Percentiles rank a stretch among this genome's conserved stretches.
These are phyloP conservation scores for Pseudogymnoascus sp. DNA, from an alignment of 2,329 filamentous ascomycete genomes.

Conservation along the genomic window DNA sequence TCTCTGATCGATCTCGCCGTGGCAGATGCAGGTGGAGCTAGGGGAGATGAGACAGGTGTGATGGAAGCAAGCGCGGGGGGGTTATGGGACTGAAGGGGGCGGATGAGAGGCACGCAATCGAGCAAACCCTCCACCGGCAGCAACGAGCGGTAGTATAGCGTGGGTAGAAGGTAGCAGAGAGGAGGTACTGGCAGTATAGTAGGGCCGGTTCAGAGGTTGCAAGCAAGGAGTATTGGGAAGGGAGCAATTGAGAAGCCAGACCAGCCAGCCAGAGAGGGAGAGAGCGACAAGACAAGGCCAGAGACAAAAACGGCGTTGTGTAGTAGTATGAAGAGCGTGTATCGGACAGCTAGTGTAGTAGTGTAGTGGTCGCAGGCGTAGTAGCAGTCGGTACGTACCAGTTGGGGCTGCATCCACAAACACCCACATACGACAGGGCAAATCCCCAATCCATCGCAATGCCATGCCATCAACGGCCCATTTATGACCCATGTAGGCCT, in stretches of 20 bases:
- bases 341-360: not conserved
- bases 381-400: not conserved
- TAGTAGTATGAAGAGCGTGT: not conserved
- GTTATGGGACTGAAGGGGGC: not conserved
- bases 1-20: not conserved
- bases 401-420: too few species aligned
- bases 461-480: too few species aligned
- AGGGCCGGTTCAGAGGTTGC: not conserved
- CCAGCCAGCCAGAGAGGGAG: not conserved
- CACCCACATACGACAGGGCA: too few species aligned
- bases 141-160: not conserved
- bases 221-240: not conserved
- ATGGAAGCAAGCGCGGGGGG: not conserved
- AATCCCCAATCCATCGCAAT: too few species aligned
- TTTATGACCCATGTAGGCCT: too few species aligned
- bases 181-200: not conserved
- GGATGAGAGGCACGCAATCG: not conserved
- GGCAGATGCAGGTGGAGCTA: not conserved
- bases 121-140: not conserved
- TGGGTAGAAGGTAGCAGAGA: not conserved
- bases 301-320: not conserved
- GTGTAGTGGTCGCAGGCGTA: not conserved
- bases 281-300: not conserved
- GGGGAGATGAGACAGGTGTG: not conserved
- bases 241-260: not conserved